phyloP scores from a whole-genome alignment of 2,329 filamentous ascomycete species.

The Phaeoacremonium minimum region DNA sequence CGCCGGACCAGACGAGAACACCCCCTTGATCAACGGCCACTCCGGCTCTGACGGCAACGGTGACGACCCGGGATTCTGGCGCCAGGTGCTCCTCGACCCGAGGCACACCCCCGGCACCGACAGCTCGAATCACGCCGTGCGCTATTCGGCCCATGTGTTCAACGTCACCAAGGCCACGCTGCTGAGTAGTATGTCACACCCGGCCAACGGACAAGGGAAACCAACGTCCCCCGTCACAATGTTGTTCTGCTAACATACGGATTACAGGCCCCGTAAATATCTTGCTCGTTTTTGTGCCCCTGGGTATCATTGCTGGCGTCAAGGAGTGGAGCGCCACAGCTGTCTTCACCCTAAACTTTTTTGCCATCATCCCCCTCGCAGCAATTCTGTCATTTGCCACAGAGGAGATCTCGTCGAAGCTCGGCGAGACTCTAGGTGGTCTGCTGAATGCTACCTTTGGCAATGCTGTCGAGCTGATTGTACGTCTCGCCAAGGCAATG shows the following conservation, averaged over 20 bases:
- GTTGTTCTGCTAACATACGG: conserved; percentile 5
- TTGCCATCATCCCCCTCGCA: conserved; percentile 74
- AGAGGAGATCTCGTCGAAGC: conserved; percentile 67
- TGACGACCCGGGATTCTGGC: conserved; percentile 16
- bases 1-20: conserved; percentile 25
- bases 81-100: conserved; percentile 41
- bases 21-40: conserved; percentile 35
- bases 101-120: conserved; percentile 48
- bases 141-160: conserved; percentile 43
- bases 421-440: conserved; percentile 71
- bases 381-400: conserved; percentile 73
- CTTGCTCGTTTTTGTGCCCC: conserved; percentile 67
- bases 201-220: neutral
- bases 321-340: conserved; percentile 60
- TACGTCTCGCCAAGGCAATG: too few species aligned
- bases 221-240: neutral
- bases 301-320: conserved; percentile 65
- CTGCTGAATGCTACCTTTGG: conserved; percentile 74
- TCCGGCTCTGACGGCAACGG: conserved; percentile 12
- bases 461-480: conserved; percentile 77
- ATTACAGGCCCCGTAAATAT: conserved; percentile 59
- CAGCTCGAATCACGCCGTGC: conserved; percentile 39
- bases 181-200: conserved; percentile 48
- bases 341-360: conserved; percentile 74
- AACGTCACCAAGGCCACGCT: conserved; percentile 54